Base-by-base conservation (phyloP, 345 rosid genomes). In the Hevea brasiliensis region DNA sequence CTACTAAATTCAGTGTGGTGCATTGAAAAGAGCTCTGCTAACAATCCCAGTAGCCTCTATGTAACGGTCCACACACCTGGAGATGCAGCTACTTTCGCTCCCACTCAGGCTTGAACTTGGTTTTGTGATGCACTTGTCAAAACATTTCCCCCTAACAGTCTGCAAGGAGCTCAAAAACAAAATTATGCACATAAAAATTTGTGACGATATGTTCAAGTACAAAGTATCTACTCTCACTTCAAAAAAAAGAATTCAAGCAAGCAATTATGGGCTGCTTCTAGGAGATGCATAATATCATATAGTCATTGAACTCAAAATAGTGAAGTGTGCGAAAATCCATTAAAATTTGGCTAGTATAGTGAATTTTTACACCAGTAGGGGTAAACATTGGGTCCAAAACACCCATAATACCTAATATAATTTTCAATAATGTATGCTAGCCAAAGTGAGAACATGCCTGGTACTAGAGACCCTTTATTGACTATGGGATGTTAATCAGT, bases 61-160 rank as follows among this genome's bases (percentile, higher is more conserved):
- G 81, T 93, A 96, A 54, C 98, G 98, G 74, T 96, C 99, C 76
- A 96, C 93, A 50, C 99, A 96, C 87, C 98, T 86, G 1, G 97
- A 93, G 73, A 93, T 67, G 81, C 99, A 96, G 82, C 97, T 96
- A 70, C 96, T 93, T 78, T 96, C 99, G 35, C 96, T 81, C 21
- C 99, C 90, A 58, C 97, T 79, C 20, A 96, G 82, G 81, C 97
- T 93, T 14, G 99, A 90, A 53, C 98, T 93, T 11, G 99, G 99
- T 75, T 90, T 96, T 8, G 94, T 77, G 74, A 96, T 83, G 45
- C 99, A 96, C 79, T 89, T 93, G 0, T 87, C 92, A 50, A 96
- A 96, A 77, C 99, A 96, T 76, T 96, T 93, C n/a, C 67, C 87
- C 37, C 91, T 79, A 3, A 96, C 79, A 37, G 97, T 91, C 98